Evolutionary conservation across 2,329 filamentous ascomycete species (phyloP).

Genomic region (Fonsecaea multimorphosa): DNA sequence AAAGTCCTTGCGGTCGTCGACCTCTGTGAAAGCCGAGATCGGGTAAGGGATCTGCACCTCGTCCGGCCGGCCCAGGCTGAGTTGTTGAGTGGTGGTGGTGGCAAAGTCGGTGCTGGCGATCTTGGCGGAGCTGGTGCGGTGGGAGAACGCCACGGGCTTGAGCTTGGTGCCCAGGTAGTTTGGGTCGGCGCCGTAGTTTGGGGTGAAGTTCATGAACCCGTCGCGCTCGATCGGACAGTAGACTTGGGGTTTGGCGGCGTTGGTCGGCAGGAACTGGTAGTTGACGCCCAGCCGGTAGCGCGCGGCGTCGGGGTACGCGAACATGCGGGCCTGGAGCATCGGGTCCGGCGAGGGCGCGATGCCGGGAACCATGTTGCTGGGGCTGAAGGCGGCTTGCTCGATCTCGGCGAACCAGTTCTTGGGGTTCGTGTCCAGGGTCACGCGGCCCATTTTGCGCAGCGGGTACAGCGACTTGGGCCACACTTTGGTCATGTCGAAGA

Average conservation of each 20-base stretch:
- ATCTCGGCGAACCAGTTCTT: slow-evolving; percentile 71
- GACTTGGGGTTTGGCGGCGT: slow-evolving; percentile 42
- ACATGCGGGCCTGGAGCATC: slow-evolving; percentile 67
- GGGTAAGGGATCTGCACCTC: slow-evolving; percentile 8
- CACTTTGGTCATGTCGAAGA: slow-evolving; percentile 73
- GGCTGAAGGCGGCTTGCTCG: slow-evolving; percentile 71
- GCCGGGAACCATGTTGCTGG: slow-evolving; percentile 68
- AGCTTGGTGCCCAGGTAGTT: slow-evolving; percentile 57
- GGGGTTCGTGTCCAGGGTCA: slow-evolving; percentile 69
- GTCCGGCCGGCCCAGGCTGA: background rate
- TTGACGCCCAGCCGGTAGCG: slow-evolving; percentile 51
- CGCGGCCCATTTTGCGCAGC: slow-evolving; percentile 64
- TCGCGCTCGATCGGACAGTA: slow-evolving; percentile 61
- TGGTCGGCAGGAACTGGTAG: slow-evolving; percentile 50
- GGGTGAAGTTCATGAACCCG: slow-evolving; percentile 47
- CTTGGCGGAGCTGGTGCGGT: slow-evolving; percentile 46
- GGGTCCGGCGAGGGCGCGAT: slow-evolving; percentile 68
- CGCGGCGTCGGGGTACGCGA: slow-evolving; percentile 64
- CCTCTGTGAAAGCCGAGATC: background rate
- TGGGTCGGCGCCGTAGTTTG: slow-evolving; percentile 66
- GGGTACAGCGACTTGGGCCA: slow-evolving; percentile 67
- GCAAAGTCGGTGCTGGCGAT: slow-evolving; percentile 45
- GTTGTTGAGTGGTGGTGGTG: no score
- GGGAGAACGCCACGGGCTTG: slow-evolving; percentile 37
- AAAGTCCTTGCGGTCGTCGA: slow-evolving; percentile 51